These are phyloP conservation scores for Sporisorium exsertum DNA, from an alignment of 1,284 basidiomycete species.

Conservation along the genomic window DNA sequence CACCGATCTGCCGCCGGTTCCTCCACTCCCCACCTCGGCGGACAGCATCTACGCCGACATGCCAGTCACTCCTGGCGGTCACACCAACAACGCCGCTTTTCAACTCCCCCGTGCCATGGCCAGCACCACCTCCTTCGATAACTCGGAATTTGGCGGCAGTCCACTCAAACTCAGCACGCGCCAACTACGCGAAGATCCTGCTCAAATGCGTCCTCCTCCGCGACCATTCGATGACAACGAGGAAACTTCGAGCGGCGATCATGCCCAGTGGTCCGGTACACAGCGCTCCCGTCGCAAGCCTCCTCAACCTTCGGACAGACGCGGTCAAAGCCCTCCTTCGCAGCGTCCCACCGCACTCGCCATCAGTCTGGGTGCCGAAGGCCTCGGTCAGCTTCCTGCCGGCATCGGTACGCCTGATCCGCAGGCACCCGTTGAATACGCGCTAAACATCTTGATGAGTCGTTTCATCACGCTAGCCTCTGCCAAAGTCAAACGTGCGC, in stretches of 20 bases:
- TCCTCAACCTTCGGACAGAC: slow-evolving; percentile 1
- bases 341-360: slow-evolving; percentile 30
- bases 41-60: slow-evolving; percentile 35
- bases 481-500: slow-evolving; percentile 50
- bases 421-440: slow-evolving; percentile 57
- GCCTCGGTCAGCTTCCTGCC: slow-evolving; percentile 47
- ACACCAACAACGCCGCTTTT: slow-evolving; percentile 42
- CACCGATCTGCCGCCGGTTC: slow-evolving; percentile 43
- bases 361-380: slow-evolving; percentile 35
- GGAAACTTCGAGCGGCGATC: slow-evolving; percentile 45
- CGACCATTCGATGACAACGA: slow-evolving; percentile 29
- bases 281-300: slow-evolving; percentile 20
- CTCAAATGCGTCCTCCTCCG: slow-evolving; percentile 6
- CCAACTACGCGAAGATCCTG: slow-evolving; percentile 29
- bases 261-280: slow-evolving; percentile 25
- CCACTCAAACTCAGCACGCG: slow-evolving; percentile 23
- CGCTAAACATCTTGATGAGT: slow-evolving; percentile 63
- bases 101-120: slow-evolving; percentile 42
- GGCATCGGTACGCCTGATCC: slow-evolving; percentile 54
- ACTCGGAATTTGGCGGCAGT: slow-evolving; percentile 31
- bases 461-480: slow-evolving; percentile 57
- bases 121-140: slow-evolving; percentile 42
- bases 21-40: slow-evolving; percentile 45
- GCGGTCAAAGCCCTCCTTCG: slow-evolving; percentile 16
- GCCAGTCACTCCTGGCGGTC: slow-evolving; percentile 45